phyloP scores from a whole-genome alignment of 768 basidiomycete species.

The Mycena polygramma region DNA sequence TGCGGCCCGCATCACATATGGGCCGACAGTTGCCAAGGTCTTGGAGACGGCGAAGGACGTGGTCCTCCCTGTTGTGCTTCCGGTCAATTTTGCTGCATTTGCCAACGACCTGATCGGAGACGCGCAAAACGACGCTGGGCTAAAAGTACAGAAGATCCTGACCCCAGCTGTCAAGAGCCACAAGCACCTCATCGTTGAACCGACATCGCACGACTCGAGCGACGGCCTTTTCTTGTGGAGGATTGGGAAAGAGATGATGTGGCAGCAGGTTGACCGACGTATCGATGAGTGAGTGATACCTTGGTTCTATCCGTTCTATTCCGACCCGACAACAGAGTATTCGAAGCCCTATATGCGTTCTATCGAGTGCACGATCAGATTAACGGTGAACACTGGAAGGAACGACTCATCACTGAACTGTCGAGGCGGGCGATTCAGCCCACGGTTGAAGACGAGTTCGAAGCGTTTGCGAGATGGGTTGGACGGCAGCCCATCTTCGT shows the following conservation, averaged over 20 bases:
- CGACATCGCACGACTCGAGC: not conserved
- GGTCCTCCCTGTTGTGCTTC: not conserved
- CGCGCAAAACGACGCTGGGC: not conserved
- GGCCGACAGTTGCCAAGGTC: not conserved
- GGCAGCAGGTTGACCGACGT: conserved; percentile 25
- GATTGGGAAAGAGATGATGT: conserved; percentile 4
- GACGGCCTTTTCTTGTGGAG: conserved; percentile 16
- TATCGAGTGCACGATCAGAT: conserved; percentile 12
- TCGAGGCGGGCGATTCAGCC: conserved; percentile 16
- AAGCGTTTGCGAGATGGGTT: conserved; percentile 28
- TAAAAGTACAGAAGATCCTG: not conserved
- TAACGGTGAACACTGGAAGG: not conserved
- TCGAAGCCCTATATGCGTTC: conserved; percentile 24
- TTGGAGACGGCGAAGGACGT: not conserved
- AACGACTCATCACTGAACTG: conserved; percentile 13
- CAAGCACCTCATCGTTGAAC: too few relatives aligned
- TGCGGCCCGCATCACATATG: not conserved
- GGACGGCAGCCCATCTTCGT: conserved; percentile 16
- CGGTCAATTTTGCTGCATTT: conserved; percentile 4
- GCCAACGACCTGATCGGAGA: conserved; percentile 4
- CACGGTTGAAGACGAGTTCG: conserved; percentile 21
- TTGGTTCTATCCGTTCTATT: too few relatives aligned
- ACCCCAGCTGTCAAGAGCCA: not conserved
- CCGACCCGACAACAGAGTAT: not conserved
- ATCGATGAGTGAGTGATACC: conserved; percentile 17